A percentile compares a stretch with the other conserved stretches of the same genome.
These are phyloP conservation scores for Globisporangium recalcitrans DNA, from an alignment of 352 stramenopile genomes.

Conservation along the genomic window DNA sequence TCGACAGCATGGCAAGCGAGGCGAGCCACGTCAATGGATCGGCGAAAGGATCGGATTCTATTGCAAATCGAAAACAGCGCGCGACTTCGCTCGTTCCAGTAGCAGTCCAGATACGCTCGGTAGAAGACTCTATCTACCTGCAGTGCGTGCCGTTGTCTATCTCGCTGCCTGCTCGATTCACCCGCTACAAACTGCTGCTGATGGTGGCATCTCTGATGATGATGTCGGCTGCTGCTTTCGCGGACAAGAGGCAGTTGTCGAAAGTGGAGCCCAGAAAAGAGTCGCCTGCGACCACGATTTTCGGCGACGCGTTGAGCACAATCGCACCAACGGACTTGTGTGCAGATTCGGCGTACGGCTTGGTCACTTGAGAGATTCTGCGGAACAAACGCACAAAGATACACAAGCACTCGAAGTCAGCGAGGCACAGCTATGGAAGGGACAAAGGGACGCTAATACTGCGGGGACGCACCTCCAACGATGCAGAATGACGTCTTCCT, in stretches of 20 bases:
- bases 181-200: slow-evolving; percentile 32
- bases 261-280: slow-evolving; percentile 64
- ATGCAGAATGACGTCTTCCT: slow-evolving; percentile 47
- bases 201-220: slow-evolving; percentile 13
- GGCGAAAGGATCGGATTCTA: too few relatives aligned
- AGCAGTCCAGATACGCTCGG: too few relatives aligned
- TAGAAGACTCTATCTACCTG: too few relatives aligned
- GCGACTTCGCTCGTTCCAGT: too few relatives aligned
- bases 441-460: not conserved
- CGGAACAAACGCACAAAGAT: not conserved
- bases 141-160: too few relatives aligned
- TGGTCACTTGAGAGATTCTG: slow-evolving; percentile 65
- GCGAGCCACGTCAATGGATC: too few relatives aligned
- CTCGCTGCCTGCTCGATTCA: not conserved
- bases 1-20: too few relatives aligned
- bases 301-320: slow-evolving; percentile 42
- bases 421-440: too few relatives aligned
- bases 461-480: slow-evolving; percentile 45
- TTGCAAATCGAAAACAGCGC: too few relatives aligned
- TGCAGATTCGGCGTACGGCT: slow-evolving; percentile 29
- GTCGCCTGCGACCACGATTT: slow-evolving; percentile 61
- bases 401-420: not conserved
- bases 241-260: slow-evolving; percentile 66
- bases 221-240: slow-evolving; percentile 34
- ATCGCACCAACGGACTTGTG: slow-evolving; percentile 18